Evolutionary conservation across 2,329 filamentous ascomycete genomes (phyloP), one percentile per base, ranked within the genome.

Genomic region (Epichloe festucae): DNA sequence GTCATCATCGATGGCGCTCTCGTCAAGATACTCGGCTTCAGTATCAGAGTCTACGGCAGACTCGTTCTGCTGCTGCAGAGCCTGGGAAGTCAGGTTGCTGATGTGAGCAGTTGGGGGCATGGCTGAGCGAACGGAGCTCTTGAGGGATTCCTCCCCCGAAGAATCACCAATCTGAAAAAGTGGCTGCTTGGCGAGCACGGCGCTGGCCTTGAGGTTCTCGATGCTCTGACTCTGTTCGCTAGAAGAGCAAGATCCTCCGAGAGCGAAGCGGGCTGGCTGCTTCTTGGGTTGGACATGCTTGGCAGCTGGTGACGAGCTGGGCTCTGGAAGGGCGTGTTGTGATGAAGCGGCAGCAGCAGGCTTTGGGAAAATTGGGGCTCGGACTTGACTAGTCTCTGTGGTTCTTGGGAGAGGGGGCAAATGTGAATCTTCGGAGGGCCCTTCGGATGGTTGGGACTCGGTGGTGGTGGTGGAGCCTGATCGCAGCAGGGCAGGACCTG

Each of bases 211-310:
- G 4, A 31, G 15, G 8, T 46, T 46, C 46, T 77, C 73, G 5
- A 77, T 60, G 58, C 74, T 77, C 49, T 73, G 70, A n/a, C 70
- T 70, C 47, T 69, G 70, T 49, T 75, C 73, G 54, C 71, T 76
- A 40, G 89, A 94, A 56, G 87, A 90, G 48, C 87, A 95, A 1
- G 89, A 94, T 46, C 75, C 81, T 48, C 89, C 89, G 6, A 95
- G 76, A 5, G 78, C 79, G 65, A 89, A 89, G 64, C 73, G 75
- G n/a, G 78, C 69, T 39, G 70, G 69, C 56, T 69, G 69, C 67
- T 80, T 82, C 73, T 81, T 82, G 48, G 81, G 76, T 59, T 80
- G 79, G 60, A 89, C 84, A 57, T 79, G 80, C 71, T 85, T 88
- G 39, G 78, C 73, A 27, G 74, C 71, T 27, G 77, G 76, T 40